Conservation (phyloP, 2,329 filamentous ascomycete species). For the Sclerotinia minor region DNA sequence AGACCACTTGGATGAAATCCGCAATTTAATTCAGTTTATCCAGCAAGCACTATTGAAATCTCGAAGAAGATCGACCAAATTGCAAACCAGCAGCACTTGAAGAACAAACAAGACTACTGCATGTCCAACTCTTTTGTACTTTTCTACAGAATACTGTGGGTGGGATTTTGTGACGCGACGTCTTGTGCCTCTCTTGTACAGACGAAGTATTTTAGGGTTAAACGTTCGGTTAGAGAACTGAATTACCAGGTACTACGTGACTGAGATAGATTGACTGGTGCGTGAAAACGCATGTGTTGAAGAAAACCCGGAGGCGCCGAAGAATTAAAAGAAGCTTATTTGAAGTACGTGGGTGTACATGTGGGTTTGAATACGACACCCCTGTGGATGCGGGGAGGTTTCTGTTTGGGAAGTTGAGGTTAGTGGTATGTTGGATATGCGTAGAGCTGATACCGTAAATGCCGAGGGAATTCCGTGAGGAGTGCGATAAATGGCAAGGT, state of each 20-base stretch:
- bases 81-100: not conserved
- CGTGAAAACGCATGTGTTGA: not conserved
- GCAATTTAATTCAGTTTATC: not conserved
- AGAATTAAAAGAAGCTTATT: not conserved
- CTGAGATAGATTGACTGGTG: not conserved
- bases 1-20: not conserved
- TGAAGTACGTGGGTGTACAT: not conserved
- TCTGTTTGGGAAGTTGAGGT: not conserved
- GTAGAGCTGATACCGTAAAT: not conserved
- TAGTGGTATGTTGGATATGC: not conserved
- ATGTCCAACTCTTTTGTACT: not conserved
- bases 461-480: too few species aligned
- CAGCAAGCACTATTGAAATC: not conserved
- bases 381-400: not conserved
- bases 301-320: not conserved
- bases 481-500: not conserved
- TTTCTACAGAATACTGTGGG: not conserved
- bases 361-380: not conserved
- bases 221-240: not conserved
- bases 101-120: not conserved
- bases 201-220: not conserved
- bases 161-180: not conserved
- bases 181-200: not conserved
- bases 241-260: not conserved
- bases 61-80: not conserved